phyloP scores from a whole-genome alignment of 108 stramenopile genomes.

The Chaetoceros tenuissimus region DNA sequence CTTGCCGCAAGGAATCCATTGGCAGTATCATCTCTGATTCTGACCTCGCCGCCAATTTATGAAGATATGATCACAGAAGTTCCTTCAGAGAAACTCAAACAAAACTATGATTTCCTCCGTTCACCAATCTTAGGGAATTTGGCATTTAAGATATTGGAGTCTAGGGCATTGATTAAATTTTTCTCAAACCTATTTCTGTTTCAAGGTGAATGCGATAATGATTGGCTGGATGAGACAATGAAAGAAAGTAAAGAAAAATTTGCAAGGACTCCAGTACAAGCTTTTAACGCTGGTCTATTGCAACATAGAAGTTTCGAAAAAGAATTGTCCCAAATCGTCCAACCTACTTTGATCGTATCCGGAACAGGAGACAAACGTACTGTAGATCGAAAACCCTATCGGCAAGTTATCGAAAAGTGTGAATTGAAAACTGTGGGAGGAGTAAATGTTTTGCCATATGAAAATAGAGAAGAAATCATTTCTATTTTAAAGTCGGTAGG shows the following conservation, averaged over 20 bases:
- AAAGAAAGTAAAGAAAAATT: slow-evolving; percentile 7
- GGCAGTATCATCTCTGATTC: slow-evolving; percentile 21
- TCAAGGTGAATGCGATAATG: slow-evolving; percentile 29
- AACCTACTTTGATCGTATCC: slow-evolving; percentile 37
- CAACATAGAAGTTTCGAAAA: slow-evolving; percentile 40
- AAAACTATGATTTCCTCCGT: slow-evolving; percentile 47
- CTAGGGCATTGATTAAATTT: slow-evolving; percentile 35
- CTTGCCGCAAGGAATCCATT: slow-evolving; percentile 47
- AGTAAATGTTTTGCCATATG: slow-evolving; percentile 60
- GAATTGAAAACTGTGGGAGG: slow-evolving; percentile 24
- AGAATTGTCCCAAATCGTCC: slow-evolving; percentile 32
- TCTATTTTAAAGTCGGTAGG: too few species aligned
- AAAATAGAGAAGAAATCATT: slow-evolving; percentile 18
- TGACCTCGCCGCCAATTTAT: slow-evolving; percentile 54
- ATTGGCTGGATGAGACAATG: slow-evolving; percentile 39
- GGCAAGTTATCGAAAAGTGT: slow-evolving; percentile 25
- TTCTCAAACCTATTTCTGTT: slow-evolving; percentile 63
- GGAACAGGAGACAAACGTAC: slow-evolving; percentile 34
- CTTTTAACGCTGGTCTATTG: slow-evolving; percentile 61
- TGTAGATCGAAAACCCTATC: slow-evolving; percentile 24
- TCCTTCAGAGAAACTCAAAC: slow-evolving; percentile 30
- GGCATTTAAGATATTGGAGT: slow-evolving; percentile 49
- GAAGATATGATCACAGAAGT: slow-evolving; percentile 44
- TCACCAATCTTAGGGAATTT: slow-evolving; percentile 30
- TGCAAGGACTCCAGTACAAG: slow-evolving; percentile 42